Percentiles rank a stretch among this genome's conserved stretches.
Evolutionary conservation across 257 asterid genomes (phyloP).

Genomic region (Solanum gandarillasii): DNA sequence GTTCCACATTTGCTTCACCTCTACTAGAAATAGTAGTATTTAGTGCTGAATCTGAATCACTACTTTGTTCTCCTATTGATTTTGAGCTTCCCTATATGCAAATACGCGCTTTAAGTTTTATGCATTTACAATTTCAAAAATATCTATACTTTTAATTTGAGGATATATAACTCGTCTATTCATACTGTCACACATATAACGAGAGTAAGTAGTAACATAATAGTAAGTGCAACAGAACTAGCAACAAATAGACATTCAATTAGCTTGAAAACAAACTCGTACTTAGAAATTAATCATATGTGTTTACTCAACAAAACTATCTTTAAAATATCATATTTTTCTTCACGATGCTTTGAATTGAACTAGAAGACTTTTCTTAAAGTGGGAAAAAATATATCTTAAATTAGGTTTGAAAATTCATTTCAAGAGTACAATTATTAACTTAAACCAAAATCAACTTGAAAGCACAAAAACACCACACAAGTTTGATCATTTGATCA

Average conservation of each 20-base stretch:
- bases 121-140: not conserved
- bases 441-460: not conserved
- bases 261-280: not conserved
- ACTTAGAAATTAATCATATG: not conserved
- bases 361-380: not conserved
- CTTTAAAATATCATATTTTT: not conserved
- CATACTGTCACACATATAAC: not conserved
- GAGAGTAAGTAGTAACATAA: not conserved
- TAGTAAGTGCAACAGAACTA: not conserved
- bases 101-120: not conserved
- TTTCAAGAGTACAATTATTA: no score
- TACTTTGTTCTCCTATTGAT: constrained; percentile 72
- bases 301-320: not conserved
- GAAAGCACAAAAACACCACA: not conserved
- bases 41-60: constrained; percentile 57
- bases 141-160: not conserved
- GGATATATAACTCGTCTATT: not conserved
- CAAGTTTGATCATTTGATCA: not conserved
- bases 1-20: constrained; percentile 30
- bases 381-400: not conserved
- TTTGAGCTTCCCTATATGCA: constrained; percentile 39
- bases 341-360: not conserved
- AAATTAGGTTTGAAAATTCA: not conserved
- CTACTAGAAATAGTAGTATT: constrained; percentile 42
- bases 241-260: not conserved